These are phyloP conservation scores for Barnettozyma sucrosica DNA, from an alignment of 805 yeast genomes.

Conservation along the genomic window DNA sequence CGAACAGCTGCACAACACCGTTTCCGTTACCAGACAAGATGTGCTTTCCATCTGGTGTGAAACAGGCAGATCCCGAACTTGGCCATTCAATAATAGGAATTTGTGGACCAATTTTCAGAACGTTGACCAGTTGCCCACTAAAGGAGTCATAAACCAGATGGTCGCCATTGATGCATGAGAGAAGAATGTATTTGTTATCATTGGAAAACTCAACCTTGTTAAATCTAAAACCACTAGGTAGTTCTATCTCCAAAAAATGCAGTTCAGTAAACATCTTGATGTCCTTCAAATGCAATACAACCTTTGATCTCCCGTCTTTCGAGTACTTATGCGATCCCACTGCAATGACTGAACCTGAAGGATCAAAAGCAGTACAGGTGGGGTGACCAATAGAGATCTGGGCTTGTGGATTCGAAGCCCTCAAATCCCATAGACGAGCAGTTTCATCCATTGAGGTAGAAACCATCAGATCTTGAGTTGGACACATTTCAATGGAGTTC, in stretches of 20 bases:
- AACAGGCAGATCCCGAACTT: slow-evolving; percentile 51
- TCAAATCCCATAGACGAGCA: slow-evolving; percentile 81
- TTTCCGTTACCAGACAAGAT: slow-evolving; percentile 57
- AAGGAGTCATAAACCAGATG: slow-evolving; percentile 70
- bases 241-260: slow-evolving; percentile 45
- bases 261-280: slow-evolving; percentile 48
- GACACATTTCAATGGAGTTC: slow-evolving; percentile 64
- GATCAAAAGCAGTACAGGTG: slow-evolving; percentile 61
- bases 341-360: slow-evolving; percentile 59
- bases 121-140: slow-evolving; percentile 45
- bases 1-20: slow-evolving; percentile 50
- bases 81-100: slow-evolving; percentile 37
- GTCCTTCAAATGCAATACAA: slow-evolving; percentile 54
- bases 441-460: slow-evolving; percentile 73
- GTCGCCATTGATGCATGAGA: slow-evolving; percentile 49
- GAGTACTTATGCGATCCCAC: slow-evolving; percentile 45
- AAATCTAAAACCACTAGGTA: slow-evolving; percentile 41
- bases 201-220: slow-evolving; percentile 73
- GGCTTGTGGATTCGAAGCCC: slow-evolving; percentile 63
- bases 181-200: slow-evolving; percentile 58
- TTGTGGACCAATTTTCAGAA: slow-evolving; percentile 23
- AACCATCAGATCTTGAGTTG: slow-evolving; percentile 56
- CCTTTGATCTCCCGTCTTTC: slow-evolving; percentile 34
- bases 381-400: slow-evolving; percentile 1
- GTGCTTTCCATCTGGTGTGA: slow-evolving; percentile 63